Percentiles rank a stretch among this genome's conserved stretches.
Conservation (phyloP, 148 eudicot genomes). For the Euryodendron excelsum region DNA sequence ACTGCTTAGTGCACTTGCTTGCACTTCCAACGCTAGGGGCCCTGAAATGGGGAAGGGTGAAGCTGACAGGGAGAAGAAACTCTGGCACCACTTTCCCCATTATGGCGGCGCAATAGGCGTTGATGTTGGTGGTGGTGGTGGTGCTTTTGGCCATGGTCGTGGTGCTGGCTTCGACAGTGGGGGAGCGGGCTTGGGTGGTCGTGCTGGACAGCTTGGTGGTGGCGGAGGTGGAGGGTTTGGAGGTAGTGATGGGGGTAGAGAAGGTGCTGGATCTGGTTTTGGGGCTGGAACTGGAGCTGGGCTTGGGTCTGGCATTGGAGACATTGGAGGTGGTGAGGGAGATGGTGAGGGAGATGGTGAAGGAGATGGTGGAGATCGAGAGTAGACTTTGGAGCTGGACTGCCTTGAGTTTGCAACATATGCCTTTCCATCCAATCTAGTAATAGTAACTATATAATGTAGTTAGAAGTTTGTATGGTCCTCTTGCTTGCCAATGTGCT, state of each 20-base stretch:
- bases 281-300: slow-evolving; percentile 23
- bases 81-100: slow-evolving; percentile 18
- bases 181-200: slow-evolving; percentile 14
- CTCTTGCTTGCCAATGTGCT: neutral
- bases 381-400: no score
- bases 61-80: neutral
- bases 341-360: no score
- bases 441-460: no score
- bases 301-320: slow-evolving; percentile 16
- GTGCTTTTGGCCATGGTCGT: slow-evolving; percentile 17
- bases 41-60: slow-evolving; percentile 1
- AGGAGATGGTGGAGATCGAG: no score
- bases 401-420: no score
- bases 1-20: slow-evolving; percentile 27
- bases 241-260: neutral
- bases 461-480: neutral
- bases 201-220: no score
- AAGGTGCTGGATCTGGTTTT: slow-evolving; percentile 8
- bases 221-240: slow-evolving; percentile 10
- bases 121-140: no score
- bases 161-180: slow-evolving; percentile 18
- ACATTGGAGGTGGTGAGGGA: neutral
- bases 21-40: slow-evolving; percentile 36
- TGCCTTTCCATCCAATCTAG: no score
- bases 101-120: neutral